A percentile compares a stretch with the other conserved stretches of the same genome.
These are phyloP conservation scores for Torrubiella hemipterigena DNA, from an alignment of 2,329 filamentous ascomycete species.

Conservation along the genomic window DNA sequence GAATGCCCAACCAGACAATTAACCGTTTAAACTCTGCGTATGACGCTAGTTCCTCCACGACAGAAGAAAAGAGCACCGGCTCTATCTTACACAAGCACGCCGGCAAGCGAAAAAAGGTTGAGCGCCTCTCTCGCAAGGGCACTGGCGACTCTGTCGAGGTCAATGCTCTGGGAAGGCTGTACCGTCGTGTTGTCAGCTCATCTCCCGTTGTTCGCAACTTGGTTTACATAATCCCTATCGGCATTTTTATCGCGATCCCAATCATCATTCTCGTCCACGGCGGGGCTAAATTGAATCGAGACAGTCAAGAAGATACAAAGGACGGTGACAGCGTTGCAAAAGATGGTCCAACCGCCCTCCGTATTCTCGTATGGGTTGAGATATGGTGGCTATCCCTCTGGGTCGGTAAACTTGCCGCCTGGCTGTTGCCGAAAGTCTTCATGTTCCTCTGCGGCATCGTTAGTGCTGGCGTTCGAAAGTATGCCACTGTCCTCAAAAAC, in stretches of 20 bases:
- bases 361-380: constrained; percentile 58
- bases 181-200: constrained; percentile 51
- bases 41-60: constrained; percentile 18
- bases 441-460: constrained; percentile 60
- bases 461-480: constrained; percentile 58
- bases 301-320: too few relatives aligned
- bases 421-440: constrained; percentile 47
- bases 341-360: constrained; percentile 39
- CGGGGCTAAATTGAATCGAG: too few relatives aligned
- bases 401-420: constrained; percentile 53
- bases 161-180: constrained; percentile 54
- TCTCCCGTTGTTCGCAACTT: constrained; percentile 54
- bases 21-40: constrained; percentile 20
- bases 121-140: constrained; percentile 25
- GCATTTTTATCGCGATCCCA: constrained; percentile 47
- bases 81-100: constrained; percentile 22
- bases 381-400: constrained; percentile 56
- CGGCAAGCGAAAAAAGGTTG: constrained; percentile 39
- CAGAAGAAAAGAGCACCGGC: constrained; percentile 34
- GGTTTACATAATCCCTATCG: constrained; percentile 55
- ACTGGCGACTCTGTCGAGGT: constrained; percentile 42
- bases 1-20: constrained; percentile 27
- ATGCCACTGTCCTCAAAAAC: constrained; percentile 51
- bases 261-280: constrained; percentile 46
- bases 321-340: constrained; percentile 9